phyloP scores from a whole-genome alignment of 148 eudicot genomes.

The Amaranthus cruentus region DNA sequence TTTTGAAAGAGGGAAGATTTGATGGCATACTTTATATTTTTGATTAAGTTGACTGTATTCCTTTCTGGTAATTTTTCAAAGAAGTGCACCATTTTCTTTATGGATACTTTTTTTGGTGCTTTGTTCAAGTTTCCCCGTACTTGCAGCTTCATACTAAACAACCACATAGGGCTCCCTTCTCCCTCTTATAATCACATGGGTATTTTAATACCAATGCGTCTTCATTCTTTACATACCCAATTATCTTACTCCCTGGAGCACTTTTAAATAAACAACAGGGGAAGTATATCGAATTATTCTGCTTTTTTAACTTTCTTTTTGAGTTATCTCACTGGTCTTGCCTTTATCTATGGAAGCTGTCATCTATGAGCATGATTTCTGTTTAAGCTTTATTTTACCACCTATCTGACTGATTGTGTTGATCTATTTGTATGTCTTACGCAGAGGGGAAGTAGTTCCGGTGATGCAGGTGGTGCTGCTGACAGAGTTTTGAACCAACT shows the following conservation, averaged over 20 bases:
- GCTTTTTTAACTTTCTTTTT: neutral
- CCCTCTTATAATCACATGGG: too few species aligned
- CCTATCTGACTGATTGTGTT: neutral
- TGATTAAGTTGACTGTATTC: too few species aligned
- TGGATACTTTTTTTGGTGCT: too few species aligned
- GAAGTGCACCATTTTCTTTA: too few species aligned
- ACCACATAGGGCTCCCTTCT: too few species aligned
- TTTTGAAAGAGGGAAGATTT: neutral
- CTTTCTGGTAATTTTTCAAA: too few species aligned
- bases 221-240: too few species aligned
- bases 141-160: too few species aligned
- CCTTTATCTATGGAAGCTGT: neutral
- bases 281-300: neutral
- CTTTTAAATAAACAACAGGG: too few species aligned
- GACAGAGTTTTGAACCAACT: slow-evolving; percentile 52
- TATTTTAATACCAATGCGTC: too few species aligned
- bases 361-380: neutral
- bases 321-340: neutral
- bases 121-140: too few species aligned
- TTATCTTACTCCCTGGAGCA: too few species aligned
- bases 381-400: neutral
- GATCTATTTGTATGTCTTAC: neutral
- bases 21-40: neutral
- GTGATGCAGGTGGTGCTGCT: slow-evolving; percentile 57
- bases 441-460: slow-evolving; percentile 46